Evolutionary conservation across 371 early-diverging fungal genomes (phyloP).

Genomic region (Chytridiales sp.): DNA sequence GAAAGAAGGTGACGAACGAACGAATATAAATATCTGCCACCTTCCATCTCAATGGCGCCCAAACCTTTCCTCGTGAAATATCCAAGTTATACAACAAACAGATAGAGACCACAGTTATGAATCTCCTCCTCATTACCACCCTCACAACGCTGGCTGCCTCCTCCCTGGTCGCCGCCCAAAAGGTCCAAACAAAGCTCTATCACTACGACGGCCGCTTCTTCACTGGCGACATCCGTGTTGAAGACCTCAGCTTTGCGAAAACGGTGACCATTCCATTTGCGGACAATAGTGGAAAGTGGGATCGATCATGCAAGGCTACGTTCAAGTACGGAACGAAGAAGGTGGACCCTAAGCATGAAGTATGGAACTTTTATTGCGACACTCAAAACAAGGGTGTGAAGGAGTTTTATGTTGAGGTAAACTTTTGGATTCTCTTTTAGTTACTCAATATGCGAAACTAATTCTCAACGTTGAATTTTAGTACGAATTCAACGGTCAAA

Average conservation of each 20-base stretch:
- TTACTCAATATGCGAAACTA: slow-evolving; percentile 44
- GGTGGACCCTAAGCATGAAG: slow-evolving; percentile 20
- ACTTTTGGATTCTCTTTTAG: slow-evolving; percentile 33
- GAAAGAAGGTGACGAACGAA: too few relatives aligned
- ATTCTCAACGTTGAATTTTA: background rate
- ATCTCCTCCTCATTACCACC: too few relatives aligned
- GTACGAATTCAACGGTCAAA: background rate
- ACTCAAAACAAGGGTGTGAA: slow-evolving; percentile 32
- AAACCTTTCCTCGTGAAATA: too few relatives aligned
- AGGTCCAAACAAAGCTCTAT: too few relatives aligned
- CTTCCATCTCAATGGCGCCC: too few relatives aligned
- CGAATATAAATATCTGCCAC: too few relatives aligned
- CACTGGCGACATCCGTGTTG: too few relatives aligned
- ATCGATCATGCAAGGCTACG: background rate
- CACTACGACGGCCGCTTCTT: too few relatives aligned
- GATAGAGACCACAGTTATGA: too few relatives aligned
- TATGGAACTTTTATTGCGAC: slow-evolving; percentile 41
- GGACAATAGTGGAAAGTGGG: background rate
- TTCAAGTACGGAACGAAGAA: slow-evolving; percentile 3
- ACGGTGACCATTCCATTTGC: background rate
- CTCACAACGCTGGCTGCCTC: too few relatives aligned
- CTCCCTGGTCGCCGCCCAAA: too few relatives aligned
- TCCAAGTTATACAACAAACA: too few relatives aligned
- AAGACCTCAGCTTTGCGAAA: slow-evolving; percentile 14
- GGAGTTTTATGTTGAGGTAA: slow-evolving; percentile 46